phyloP scores from a whole-genome alignment of 2,329 filamentous ascomycete genomes.

The Pseudophaeomoniella oleicola region DNA sequence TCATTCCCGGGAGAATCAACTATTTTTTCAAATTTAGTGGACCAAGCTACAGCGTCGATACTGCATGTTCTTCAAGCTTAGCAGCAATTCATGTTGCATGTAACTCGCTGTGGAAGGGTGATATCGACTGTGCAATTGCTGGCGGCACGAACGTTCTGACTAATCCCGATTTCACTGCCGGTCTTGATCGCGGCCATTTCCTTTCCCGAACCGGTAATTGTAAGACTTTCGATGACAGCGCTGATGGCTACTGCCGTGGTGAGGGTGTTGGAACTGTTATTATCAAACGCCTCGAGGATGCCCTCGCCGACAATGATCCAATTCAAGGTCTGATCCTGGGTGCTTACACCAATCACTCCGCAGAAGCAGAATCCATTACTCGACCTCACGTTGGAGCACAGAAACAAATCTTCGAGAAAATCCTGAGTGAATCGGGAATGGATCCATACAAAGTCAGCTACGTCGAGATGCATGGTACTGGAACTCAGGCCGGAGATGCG shows the following conservation, averaged over 20 bases:
- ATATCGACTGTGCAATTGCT: slow-evolving; percentile 59
- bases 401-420: slow-evolving; percentile 19
- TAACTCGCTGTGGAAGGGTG: slow-evolving; percentile 50
- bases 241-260: slow-evolving; percentile 40
- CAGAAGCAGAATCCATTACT: slow-evolving; percentile 25
- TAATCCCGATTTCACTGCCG: slow-evolving; percentile 21
- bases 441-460: slow-evolving; percentile 67
- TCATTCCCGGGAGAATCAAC: slow-evolving; percentile 24
- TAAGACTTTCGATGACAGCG: slow-evolving; percentile 32
- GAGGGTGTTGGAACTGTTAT: slow-evolving; percentile 36
- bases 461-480: slow-evolving; percentile 82
- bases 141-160: slow-evolving; percentile 59
- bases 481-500: slow-evolving; percentile 71
- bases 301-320: slow-evolving; percentile 32
- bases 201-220: slow-evolving; percentile 30
- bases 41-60: slow-evolving; percentile 50
- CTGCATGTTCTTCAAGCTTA: slow-evolving; percentile 53
- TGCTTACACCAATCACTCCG: slow-evolving; percentile 28
- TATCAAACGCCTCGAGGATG: slow-evolving; percentile 35
- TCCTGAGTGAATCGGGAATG: slow-evolving; percentile 24
- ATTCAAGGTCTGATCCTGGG: slow-evolving; percentile 31
- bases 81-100: slow-evolving; percentile 52
- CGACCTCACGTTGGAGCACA: slow-evolving; percentile 17
- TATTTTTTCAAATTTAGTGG: slow-evolving; percentile 56
- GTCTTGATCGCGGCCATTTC: slow-evolving; percentile 22